These are phyloP conservation scores for Tylopilus rubrobrunneus DNA, from an alignment of 768 basidiomycete species.

Conservation along the genomic window DNA sequence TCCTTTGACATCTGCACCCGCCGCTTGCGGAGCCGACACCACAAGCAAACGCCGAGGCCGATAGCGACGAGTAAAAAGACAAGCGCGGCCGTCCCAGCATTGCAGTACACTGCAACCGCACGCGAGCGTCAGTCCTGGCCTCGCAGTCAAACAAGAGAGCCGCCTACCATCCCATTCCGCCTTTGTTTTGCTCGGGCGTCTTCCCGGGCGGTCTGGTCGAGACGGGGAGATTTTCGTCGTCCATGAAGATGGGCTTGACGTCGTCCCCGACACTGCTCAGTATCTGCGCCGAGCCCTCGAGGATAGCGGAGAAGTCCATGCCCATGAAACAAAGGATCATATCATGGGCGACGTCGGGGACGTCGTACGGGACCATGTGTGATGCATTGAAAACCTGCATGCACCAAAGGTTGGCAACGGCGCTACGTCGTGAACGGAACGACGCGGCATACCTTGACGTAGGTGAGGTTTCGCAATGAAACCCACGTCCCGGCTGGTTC, in stretches of 20 bases:
- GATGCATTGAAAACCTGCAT: conserved; percentile 84
- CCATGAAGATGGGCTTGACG: conserved; percentile 60
- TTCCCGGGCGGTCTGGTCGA: conserved; percentile 42
- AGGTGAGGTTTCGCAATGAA: conserved; percentile 83
- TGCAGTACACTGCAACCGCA: conserved; percentile 85
- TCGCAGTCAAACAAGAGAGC: not conserved
- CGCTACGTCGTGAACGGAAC: not conserved
- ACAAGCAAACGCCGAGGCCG: conserved; percentile 71
- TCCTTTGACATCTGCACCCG: conserved; percentile 24
- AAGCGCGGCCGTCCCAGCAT: conserved; percentile 84
- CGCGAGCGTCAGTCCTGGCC: conserved; percentile 2
- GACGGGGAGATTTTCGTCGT: conserved; percentile 37
- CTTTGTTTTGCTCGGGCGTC: conserved; percentile 71
- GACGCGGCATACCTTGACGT: conserved; percentile 63
- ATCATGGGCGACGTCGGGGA: conserved; percentile 86
- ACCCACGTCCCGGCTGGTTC: conserved; percentile 89
- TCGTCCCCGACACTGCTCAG: conserved; percentile 75
- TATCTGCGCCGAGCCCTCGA: conserved; percentile 76
- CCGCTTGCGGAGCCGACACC: conserved; percentile 51
- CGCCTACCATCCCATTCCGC: conserved; percentile 86
- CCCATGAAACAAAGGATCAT: conserved; percentile 99
- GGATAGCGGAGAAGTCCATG: conserved; percentile 77
- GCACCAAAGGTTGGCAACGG: not conserved
- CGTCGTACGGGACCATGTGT: conserved; percentile 92
- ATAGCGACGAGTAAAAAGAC: conserved; percentile 71